Percentiles rank a stretch among this genome's conserved stretches.
These are phyloP conservation scores for Neurospora pannonica DNA, from an alignment of 495 filamentous ascomycete species.

Conservation along the genomic window DNA sequence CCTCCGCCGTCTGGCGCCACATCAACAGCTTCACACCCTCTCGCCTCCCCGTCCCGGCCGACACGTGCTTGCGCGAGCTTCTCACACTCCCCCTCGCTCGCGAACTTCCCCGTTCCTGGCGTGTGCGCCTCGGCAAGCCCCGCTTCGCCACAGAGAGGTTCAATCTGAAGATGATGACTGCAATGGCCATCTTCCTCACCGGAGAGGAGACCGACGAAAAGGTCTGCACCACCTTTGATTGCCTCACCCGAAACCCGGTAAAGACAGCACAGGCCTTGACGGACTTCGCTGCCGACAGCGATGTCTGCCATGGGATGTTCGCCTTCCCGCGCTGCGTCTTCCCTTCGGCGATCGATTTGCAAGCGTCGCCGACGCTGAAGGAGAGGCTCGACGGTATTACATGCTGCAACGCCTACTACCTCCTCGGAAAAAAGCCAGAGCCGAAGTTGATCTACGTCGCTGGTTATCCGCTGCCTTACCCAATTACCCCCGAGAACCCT, in stretches of 20 bases:
- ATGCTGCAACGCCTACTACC: neutral
- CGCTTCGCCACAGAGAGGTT: neutral
- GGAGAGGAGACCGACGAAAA: neutral
- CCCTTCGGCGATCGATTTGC: neutral
- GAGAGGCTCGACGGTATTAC: neutral
- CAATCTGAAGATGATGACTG: neutral
- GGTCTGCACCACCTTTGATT: neutral
- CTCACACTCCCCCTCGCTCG: neutral
- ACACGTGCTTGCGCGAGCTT: neutral
- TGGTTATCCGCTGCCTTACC: neutral
- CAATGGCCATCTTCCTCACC: neutral
- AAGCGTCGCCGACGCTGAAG: neutral
- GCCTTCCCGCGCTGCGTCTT: neutral
- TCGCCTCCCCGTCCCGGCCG: neutral
- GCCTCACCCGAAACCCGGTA: neutral
- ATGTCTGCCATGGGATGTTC: neutral
- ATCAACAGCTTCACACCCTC: neutral
- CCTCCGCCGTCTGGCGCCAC: neutral
- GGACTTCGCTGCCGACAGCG: neutral
- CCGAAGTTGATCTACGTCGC: neutral
- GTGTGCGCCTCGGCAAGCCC: neutral
- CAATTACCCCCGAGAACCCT: neutral
- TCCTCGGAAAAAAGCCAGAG: neutral
- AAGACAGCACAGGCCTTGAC: neutral
- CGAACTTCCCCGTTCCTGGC: neutral